A percentile compares a stretch with the other conserved stretches of the same genome.
These are phyloP conservation scores for Epichloe coenophiala DNA, from an alignment of 2,329 filamentous ascomycete genomes.

Conservation along the genomic window DNA sequence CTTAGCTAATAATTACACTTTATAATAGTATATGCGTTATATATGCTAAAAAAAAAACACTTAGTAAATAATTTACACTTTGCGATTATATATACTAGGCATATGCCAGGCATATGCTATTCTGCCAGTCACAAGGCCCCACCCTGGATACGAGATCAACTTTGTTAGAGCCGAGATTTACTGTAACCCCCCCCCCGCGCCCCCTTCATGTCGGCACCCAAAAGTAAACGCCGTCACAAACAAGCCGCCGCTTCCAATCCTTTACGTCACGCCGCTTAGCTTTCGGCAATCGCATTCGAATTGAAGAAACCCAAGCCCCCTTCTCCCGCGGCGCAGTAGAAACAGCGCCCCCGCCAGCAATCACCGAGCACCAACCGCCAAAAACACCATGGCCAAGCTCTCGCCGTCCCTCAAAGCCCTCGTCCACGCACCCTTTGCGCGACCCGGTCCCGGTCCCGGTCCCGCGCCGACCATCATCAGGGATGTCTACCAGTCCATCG, in stretches of 20 bases:
- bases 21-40: too few relatives aligned
- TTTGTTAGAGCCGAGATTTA: too few relatives aligned
- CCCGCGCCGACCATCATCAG: conserved; percentile 49
- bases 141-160: too few relatives aligned
- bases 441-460: conserved; percentile 51
- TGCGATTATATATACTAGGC: too few relatives aligned
- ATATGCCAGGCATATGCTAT: too few relatives aligned
- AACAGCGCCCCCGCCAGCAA: neutral
- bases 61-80: too few relatives aligned
- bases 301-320: neutral
- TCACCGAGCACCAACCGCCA: too few relatives aligned
- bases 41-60: too few relatives aligned
- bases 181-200: too few relatives aligned
- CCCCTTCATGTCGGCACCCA: neutral
- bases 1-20: too few relatives aligned
- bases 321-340: neutral
- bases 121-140: too few relatives aligned
- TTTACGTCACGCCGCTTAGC: neutral
- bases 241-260: neutral
- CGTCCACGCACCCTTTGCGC: conserved; percentile 56
- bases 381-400: conserved; percentile 52
- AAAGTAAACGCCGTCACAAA: neutral
- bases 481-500: conserved; percentile 51
- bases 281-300: neutral
- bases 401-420: conserved; percentile 58